Base-by-base conservation (phyloP, 306 rosid genomes). In the Cucumis cinereus region DNA sequence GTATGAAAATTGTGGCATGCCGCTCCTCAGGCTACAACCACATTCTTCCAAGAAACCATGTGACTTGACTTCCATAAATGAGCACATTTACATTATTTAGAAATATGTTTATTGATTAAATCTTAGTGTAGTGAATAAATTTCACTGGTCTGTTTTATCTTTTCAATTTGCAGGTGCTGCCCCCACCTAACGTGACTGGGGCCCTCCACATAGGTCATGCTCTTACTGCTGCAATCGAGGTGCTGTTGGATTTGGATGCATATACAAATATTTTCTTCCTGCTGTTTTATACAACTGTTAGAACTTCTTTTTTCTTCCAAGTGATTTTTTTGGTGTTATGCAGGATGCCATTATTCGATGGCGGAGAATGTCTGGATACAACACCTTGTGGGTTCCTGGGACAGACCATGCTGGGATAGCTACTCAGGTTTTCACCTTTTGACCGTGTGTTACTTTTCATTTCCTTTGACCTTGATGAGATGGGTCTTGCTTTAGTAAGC, bases 351-450 rank as follows among this genome's bases (percentile, higher is more conserved):
- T 94, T 79, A 94, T 94, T 76, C 93, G 99, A 15, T 94, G 99
- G 99, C 82, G 90, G 53, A 89, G 93, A 84, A 94, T 94, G 99
- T 87, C 90, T 53, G 98, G 99, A 74, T 90, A 83, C 87, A 94
- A 94, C 87, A 36, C 91, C 77, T 77, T 94, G 89, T 94, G 99
- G 98, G 96, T 94, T 79, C 99, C 99, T 81, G 93, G 96, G 80
- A 85, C 90, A 92, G 99, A 94, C 84, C 99, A 94, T 81, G 96
- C 99, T 10, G 98, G 98, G 79, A 92, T 92, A 63, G 99, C 99
- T n/a, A 94, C 99, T 35, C 97, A 94, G 99, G 97, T 90, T 74
- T 52, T 79, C 7, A 74, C 53, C 73, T 73, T 75, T 70, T 73
- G n/a, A n/a, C n/a, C n/a, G 63, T 74, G 63, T 38, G 49, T 66